These are phyloP conservation scores for Gossypium turneri DNA, from an alignment of 345 rosid species.

Conservation along the genomic window DNA sequence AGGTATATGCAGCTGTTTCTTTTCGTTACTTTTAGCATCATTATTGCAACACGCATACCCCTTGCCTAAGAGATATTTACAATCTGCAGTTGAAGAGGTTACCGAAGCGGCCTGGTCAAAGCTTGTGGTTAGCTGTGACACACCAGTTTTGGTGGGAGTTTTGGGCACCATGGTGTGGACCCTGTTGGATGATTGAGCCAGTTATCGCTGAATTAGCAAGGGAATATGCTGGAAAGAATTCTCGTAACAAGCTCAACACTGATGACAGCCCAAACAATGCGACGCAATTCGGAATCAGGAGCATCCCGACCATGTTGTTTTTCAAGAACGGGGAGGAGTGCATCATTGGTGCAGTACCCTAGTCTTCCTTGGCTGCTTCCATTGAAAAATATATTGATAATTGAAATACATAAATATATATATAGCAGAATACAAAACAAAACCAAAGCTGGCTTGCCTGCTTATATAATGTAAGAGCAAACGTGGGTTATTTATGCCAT, in stretches of 20 bases:
- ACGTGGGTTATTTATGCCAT: too few species aligned
- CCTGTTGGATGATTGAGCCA: constrained; percentile 67
- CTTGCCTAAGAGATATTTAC: neutral
- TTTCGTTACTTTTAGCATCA: neutral
- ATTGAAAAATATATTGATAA: constrained; percentile 51
- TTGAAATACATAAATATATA: constrained; percentile 1
- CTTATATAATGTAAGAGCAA: too few species aligned
- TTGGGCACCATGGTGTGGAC: constrained; percentile 82
- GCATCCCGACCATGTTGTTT: constrained; percentile 70
- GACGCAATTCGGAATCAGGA: constrained; percentile 42
- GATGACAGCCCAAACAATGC: constrained; percentile 44
- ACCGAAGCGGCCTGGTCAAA: constrained; percentile 50
- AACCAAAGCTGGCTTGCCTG: too few species aligned
- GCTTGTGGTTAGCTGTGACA: constrained; percentile 31
- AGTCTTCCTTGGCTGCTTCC: constrained; percentile 49
- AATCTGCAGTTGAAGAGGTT: constrained; percentile 45
- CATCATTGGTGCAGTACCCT: constrained; percentile 70
- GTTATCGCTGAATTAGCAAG: constrained; percentile 57
- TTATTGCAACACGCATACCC: too few species aligned
- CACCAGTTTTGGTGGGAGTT: constrained; percentile 70
- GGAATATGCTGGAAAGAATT: constrained; percentile 55
- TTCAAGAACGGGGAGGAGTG: constrained; percentile 70
- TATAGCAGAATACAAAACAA: too few species aligned
- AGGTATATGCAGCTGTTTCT: neutral
- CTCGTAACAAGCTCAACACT: constrained; percentile 40